Evolutionary conservation across 305 asterid species (phyloP), one percentile per base, ranked within the genome.

Genomic region (Fraxinus angustifolia): DNA sequence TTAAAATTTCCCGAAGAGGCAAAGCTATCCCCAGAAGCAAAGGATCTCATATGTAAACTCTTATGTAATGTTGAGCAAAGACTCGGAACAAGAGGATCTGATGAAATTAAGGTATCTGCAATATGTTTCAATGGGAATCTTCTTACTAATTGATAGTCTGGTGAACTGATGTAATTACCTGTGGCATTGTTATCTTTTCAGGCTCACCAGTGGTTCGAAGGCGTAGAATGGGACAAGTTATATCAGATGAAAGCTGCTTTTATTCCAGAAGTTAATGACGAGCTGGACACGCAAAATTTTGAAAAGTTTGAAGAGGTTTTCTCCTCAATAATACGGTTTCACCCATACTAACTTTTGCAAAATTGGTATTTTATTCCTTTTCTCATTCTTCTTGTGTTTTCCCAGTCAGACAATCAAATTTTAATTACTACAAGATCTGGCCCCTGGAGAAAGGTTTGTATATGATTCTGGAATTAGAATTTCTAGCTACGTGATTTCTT

Each of bases 391-490:
- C 33, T 79, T 76, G 23, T 78, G 33, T 84, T 74, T 78, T 71
- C 87, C 81, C 90, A 94, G 98, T 19, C 88, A 48, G 98, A 93
- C 82, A 91, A 82, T 86, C 94, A 93, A 82, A 83, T 87, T 68
- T 80, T 88, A 28, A 85, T 94, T 17, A 76, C 96, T 73, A 70
- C 97, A 73, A 94, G 88, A 92, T 92, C 97, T 80, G 98, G 97
- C 82, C 98, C 98, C 75, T 93, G 97, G 98, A 94, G 98, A 83
- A 94, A 94, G 98, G 98, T 93, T 84, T 19, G 94, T 86, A 28
- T 1, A 58, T 56, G 38, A 75, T 81, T 81, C 79, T 81, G 75
- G 86, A 42, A 35, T 62, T 67, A 62, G 67, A 82, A 36, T 58
- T 79, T 77, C 2, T 14, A 26, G 36, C 68, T 35, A 71, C 10